Evolutionary conservation across 768 basidiomycete species (phyloP), one percentile per base, ranked within the genome.

Genomic region (Xanthoconium stramineum): DNA sequence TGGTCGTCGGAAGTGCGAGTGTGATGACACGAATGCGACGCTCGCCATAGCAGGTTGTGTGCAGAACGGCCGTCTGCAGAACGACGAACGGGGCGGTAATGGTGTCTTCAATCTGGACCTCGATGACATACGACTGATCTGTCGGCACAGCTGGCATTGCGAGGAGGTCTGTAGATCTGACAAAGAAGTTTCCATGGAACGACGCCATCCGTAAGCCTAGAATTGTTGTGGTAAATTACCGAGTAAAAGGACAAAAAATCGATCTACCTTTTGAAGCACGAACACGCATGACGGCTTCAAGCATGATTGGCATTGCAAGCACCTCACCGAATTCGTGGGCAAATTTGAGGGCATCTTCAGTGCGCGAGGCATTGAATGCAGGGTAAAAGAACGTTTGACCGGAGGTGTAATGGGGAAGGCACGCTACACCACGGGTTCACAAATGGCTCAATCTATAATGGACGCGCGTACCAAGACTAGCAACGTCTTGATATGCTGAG

Each of bases 181-280:
- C 93, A 69, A 98, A 98, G 79, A 98, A 97, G 77, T 98, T 98
- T 58, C 96, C 96, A 64, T 98, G 94, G 89, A 96, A 98, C 1
- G 92, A 91, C 8, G 94, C 87, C 94, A 98, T 93, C 48, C 94
- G 88, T 44, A 98, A 76, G 58, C 95, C 89, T 89, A 57, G 3
- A 53, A 33, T 52, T 12, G n/a, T 32, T 15, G 14, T 2, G 24
- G 2, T 51, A 52, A 55, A 55, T 50, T 14, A 47, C 37, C 13
- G 20, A 15, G 8, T 3, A 13, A 37, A 24, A 12, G 24, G 35
- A 28, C 43, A 33, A 12, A 37, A 19, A 40, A 40, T 12, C n/a
- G 8, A 64, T 72, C 28, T 56, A 91, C 91, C 94, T 77, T 93
- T 81, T 1, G 97, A 94, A n/a, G 95, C 94, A 64, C 97, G 93